A percentile compares a stretch with the other conserved stretches of the same genome.
phyloP scores from a whole-genome alignment of 2,329 filamentous ascomycete species.

The Cercospora beticola region DNA sequence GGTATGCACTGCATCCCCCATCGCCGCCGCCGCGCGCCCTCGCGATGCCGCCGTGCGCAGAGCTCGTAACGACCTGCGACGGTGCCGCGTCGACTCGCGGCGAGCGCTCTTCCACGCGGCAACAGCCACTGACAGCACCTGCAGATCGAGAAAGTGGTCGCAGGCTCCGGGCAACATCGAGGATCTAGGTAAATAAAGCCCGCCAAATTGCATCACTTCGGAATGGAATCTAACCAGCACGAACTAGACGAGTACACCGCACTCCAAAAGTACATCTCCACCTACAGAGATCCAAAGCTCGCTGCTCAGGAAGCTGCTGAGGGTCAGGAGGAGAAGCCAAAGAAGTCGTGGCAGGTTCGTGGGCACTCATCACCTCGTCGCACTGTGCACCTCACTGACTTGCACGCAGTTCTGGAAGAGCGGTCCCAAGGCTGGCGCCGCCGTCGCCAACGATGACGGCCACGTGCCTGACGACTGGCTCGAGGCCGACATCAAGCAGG shows the following conservation, averaged over 20 bases:
- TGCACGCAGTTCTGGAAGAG: conserved; percentile 53
- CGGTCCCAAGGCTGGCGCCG: conserved; percentile 33
- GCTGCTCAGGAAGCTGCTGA: conserved; percentile 46
- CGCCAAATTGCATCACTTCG: conserved; percentile 4
- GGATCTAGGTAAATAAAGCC: conserved; percentile 38
- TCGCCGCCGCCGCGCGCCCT: neutral
- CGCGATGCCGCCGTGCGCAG: neutral
- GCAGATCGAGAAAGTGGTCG: conserved; percentile 42
- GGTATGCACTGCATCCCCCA: conserved; percentile 18
- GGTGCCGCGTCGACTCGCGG: conserved; percentile 1
- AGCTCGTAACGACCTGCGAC: neutral
- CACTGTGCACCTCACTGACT: conserved; percentile 20
- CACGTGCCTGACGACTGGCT: conserved; percentile 66
- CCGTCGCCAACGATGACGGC: conserved; percentile 38
- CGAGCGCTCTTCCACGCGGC: neutral
- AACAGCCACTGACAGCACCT: conserved; percentile 22
- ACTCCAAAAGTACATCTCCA: conserved; percentile 66
- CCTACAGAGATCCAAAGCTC: conserved; percentile 61
- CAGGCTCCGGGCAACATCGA: conserved; percentile 44
- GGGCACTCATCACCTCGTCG: neutral
- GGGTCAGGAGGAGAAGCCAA: conserved; percentile 48
- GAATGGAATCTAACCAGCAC: conserved; percentile 26
- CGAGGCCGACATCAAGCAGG: conserved; percentile 64
- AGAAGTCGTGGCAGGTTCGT: conserved; percentile 54
- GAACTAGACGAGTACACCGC: conserved; percentile 62